Conservation (phyloP, 2,329 filamentous ascomycete genomes). For the Aspergillus versicolor region DNA sequence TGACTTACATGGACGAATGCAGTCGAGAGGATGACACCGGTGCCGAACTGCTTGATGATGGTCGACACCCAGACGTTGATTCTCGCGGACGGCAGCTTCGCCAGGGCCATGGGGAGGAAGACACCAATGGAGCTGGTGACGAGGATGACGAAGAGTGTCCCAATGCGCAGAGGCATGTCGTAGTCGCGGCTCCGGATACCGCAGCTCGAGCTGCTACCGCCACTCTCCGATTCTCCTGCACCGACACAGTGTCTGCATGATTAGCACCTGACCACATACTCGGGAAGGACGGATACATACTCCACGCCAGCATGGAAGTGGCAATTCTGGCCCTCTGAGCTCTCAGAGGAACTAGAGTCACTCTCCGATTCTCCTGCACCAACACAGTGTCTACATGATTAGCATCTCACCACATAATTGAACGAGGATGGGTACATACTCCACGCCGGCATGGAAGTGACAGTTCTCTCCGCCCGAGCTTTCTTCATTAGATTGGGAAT, state of each 20-base stretch:
- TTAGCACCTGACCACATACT: conserved; percentile 1
- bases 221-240: conserved; percentile 41
- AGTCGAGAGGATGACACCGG: conserved; percentile 41
- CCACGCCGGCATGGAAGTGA: conserved; percentile 73
- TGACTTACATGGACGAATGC: conserved; percentile 39
- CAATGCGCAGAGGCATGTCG: conserved; percentile 67
- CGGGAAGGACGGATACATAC: conserved; percentile 48
- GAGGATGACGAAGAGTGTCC: conserved; percentile 70
- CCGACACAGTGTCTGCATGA: conserved; percentile 21
- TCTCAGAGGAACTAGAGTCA: not conserved
- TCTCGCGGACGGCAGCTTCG: conserved; percentile 55
- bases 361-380: conserved; percentile 32
- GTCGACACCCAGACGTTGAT: conserved; percentile 49
- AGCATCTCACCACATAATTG: not conserved
- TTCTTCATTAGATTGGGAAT: not conserved
- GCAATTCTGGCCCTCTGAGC: conserved; percentile 49
- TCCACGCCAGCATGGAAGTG: conserved; percentile 76
- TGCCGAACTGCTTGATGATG: conserved; percentile 62
- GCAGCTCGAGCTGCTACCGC: conserved; percentile 42
- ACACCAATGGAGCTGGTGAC: conserved; percentile 68
- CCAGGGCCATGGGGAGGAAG: conserved; percentile 65
- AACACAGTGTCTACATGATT: conserved; percentile 23
- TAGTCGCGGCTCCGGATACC: conserved; percentile 56
- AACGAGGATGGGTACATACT: conserved; percentile 53
- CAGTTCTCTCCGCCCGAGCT: conserved; percentile 47